These are phyloP conservation scores for Camelina hispida DNA, from an alignment of 345 rosid genomes.

Conservation along the genomic window DNA sequence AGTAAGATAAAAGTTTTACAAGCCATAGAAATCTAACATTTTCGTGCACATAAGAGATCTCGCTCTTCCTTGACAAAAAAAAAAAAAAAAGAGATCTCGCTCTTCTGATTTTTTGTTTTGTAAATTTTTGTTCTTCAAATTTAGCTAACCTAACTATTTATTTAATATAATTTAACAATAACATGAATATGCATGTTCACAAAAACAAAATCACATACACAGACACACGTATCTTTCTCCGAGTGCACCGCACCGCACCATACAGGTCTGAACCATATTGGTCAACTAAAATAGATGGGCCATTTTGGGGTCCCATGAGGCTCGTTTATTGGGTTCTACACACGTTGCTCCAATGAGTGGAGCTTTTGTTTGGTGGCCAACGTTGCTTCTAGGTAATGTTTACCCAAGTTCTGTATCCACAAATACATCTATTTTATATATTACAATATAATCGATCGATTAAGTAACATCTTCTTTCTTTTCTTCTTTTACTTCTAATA, in stretches of 20 bases:
- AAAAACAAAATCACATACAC: background rate
- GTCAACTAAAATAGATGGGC: slow-evolving; percentile 30
- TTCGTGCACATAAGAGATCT: background rate
- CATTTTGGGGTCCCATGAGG: slow-evolving; percentile 30
- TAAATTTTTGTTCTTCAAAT: background rate
- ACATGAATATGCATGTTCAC: background rate
- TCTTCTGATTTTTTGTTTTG: background rate
- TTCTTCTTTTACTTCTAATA: background rate
- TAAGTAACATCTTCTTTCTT: background rate
- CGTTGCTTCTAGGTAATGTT: slow-evolving; percentile 41
- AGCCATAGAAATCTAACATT: background rate
- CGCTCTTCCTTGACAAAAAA: no score
- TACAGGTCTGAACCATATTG: background rate
- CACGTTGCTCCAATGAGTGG: slow-evolving; percentile 39
- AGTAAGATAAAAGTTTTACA: background rate
- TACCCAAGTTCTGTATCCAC: slow-evolving; percentile 35
- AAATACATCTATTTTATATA: background rate
- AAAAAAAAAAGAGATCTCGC: background rate
- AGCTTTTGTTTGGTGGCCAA: slow-evolving; percentile 36
- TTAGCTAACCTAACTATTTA: background rate
- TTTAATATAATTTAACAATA: background rate
- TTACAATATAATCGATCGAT: background rate
- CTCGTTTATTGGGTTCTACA: slow-evolving; percentile 31
- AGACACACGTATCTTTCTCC: background rate
- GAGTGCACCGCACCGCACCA: background rate